Evolutionary conservation across 1,139 yeast genomes (phyloP).

Genomic region (Taiozyma sp.): DNA sequence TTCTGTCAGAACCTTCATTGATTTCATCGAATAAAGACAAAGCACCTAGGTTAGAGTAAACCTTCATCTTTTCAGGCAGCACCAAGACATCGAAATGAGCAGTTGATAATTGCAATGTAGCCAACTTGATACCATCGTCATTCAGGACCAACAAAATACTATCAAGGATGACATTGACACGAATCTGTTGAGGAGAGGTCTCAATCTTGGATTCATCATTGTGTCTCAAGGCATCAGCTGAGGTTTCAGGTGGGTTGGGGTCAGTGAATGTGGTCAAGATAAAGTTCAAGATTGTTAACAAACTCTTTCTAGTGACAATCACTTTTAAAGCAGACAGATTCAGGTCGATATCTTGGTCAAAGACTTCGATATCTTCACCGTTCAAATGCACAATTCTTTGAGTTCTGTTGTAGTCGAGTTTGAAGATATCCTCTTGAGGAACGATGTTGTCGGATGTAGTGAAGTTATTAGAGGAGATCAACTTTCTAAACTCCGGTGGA

Average conservation of each 20-base stretch:
- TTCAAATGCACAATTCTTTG: conserved; percentile 59
- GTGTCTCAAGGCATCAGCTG: conserved; percentile 64
- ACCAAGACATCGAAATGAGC: conserved; percentile 64
- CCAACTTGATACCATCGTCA: conserved; percentile 79
- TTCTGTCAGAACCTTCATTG: conserved; percentile 54
- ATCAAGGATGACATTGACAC: conserved; percentile 62
- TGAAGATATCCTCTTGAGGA: conserved; percentile 46
- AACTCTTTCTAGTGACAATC: conserved; percentile 71
- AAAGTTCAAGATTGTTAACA: conserved; percentile 75
- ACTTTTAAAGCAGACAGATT: conserved; percentile 76
- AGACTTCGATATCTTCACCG: conserved; percentile 56
- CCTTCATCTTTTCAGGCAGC: conserved; percentile 74
- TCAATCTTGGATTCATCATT: conserved; percentile 49
- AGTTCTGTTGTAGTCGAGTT: conserved; percentile 51
- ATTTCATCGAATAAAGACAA: conserved; percentile 74
- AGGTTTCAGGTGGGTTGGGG: conserved; percentile 62
- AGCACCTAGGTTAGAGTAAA: conserved; percentile 74
- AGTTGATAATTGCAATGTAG: conserved; percentile 69
- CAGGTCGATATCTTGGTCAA: conserved; percentile 72
- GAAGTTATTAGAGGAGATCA: conserved; percentile 62
- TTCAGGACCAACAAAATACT: conserved; percentile 72
- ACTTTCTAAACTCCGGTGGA: conserved; percentile 56
- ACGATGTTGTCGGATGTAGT: conserved; percentile 28
- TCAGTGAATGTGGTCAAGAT: conserved; percentile 82
- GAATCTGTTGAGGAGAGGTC: conserved; percentile 66